These are phyloP conservation scores for Corchorus capsularis DNA, from an alignment of 345 rosid species.

Conservation along the genomic window DNA sequence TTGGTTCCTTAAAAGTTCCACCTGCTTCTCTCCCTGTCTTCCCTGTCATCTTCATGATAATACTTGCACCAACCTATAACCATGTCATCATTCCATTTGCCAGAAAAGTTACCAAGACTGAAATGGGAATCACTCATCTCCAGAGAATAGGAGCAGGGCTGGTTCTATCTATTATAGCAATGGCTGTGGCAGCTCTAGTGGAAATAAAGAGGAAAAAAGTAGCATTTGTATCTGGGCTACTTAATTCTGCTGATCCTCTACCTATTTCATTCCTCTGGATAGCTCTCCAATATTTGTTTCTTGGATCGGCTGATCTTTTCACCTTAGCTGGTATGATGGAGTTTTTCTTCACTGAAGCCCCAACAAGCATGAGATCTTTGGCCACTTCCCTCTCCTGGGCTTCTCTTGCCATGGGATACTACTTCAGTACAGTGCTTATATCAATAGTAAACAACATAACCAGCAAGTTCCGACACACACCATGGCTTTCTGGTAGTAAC, in stretches of 20 bases:
- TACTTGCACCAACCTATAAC: constrained; percentile 71
- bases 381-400: constrained; percentile 93
- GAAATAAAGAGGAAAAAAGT: constrained; percentile 64
- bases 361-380: constrained; percentile 79
- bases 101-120: constrained; percentile 57
- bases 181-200: constrained; percentile 80
- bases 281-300: constrained; percentile 81
- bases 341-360: constrained; percentile 88
- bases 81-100: constrained; percentile 67
- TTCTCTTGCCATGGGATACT: constrained; percentile 94
- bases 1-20: constrained; percentile 68
- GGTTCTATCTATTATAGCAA: constrained; percentile 66
- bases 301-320: constrained; percentile 97
- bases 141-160: constrained; percentile 86
- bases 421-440: constrained; percentile 78
- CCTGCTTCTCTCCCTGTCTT: constrained; percentile 90
- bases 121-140: constrained; percentile 74
- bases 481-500: constrained; percentile 79
- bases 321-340: constrained; percentile 93
- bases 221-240: constrained; percentile 37
- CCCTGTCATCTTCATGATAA: constrained; percentile 79
- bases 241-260: constrained; percentile 50
- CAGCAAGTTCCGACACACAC: constrained; percentile 31
- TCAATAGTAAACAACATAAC: constrained; percentile 58
- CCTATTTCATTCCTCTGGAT: constrained; percentile 91